Percentiles rank a stretch among this genome's conserved stretches.
Evolutionary conservation across 1,139 yeast genomes (phyloP).

Genomic region (Lodderomyces beijingensis): DNA sequence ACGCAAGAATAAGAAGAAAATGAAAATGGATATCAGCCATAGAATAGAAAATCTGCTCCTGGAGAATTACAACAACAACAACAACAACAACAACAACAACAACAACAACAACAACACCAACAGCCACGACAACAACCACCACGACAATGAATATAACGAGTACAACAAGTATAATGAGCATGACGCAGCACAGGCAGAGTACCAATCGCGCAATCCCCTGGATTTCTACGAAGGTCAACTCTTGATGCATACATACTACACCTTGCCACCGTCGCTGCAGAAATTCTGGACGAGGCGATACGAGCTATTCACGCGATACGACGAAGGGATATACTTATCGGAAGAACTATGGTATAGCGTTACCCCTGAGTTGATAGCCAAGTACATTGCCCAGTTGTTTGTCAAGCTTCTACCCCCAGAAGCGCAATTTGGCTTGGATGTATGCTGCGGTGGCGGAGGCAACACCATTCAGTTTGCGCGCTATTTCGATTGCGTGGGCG

Average conservation of each 20-base stretch:
- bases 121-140: conserved; percentile 3
- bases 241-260: conserved; percentile 34
- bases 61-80: conserved; percentile 3
- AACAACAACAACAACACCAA: conserved; percentile 1
- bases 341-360: conserved; percentile 87
- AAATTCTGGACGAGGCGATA: conserved; percentile 64
- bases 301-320: conserved; percentile 53
- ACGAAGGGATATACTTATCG: conserved; percentile 69
- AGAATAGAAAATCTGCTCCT: too few relatives aligned
- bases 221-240: conserved; percentile 26
- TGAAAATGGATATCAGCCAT: too few relatives aligned
- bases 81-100: conserved; percentile 8
- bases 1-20: too few relatives aligned
- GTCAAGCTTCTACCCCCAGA: conserved; percentile 38
- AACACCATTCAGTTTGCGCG: conserved; percentile 80
- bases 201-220: background rate
- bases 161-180: too few relatives aligned
- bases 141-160: background rate
- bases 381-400: conserved; percentile 56
- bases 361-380: conserved; percentile 78
- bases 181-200: conserved; percentile 4
- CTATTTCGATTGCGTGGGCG: conserved; percentile 53
- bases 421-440: conserved; percentile 51
- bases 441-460: conserved; percentile 96
- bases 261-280: conserved; percentile 39